These are phyloP conservation scores for Lentinula lateritia DNA, from an alignment of 768 basidiomycete species.

Conservation along the genomic window DNA sequence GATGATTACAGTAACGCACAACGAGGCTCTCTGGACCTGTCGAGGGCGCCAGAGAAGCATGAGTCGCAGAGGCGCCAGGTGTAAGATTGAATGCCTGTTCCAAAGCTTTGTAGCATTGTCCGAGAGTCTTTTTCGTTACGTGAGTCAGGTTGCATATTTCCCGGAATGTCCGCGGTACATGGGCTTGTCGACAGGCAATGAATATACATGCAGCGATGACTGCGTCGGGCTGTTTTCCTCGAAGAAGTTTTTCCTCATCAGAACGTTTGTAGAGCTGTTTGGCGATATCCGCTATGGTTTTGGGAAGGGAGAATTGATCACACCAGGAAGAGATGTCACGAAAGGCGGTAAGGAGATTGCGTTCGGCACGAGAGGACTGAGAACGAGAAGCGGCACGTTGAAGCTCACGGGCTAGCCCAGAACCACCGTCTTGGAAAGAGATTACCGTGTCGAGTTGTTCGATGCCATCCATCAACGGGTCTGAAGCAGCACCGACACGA, in stretches of 20 bases:
- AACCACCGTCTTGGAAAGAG: slow-evolving; percentile 91
- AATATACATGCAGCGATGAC: slow-evolving; percentile 98
- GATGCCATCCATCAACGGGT: slow-evolving; percentile 90
- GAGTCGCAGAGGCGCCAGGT: slow-evolving; percentile 64
- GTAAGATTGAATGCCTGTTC: slow-evolving; percentile 86
- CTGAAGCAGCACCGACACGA: slow-evolving; percentile 95
- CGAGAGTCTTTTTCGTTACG: slow-evolving; percentile 91
- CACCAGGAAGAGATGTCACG: slow-evolving; percentile 91
- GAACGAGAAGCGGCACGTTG: slow-evolving; percentile 88
- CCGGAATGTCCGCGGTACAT: slow-evolving; percentile 93
- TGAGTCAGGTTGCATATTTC: slow-evolving; percentile 92
- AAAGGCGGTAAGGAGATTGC: slow-evolving; percentile 84
- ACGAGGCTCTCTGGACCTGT: slow-evolving; percentile 83
- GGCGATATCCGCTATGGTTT: slow-evolving; percentile 91
- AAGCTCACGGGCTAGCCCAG: slow-evolving; percentile 86
- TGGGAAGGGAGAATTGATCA: slow-evolving; percentile 91
- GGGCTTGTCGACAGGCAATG: slow-evolving; percentile 92
- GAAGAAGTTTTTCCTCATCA: slow-evolving; percentile 90
- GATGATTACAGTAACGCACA: slow-evolving; percentile 90
- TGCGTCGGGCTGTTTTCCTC: slow-evolving; percentile 87
- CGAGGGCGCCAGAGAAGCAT: slow-evolving; percentile 39
- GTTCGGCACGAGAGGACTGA: slow-evolving; percentile 73
- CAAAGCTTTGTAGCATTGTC: slow-evolving; percentile 88
- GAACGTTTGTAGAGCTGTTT: slow-evolving; percentile 97
- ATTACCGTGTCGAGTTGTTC: slow-evolving; percentile 95